Percentiles rank a stretch among this genome's conserved stretches.
Evolutionary conservation across 2,329 filamentous ascomycete species (phyloP).

Genomic region (Phoma sp.): DNA sequence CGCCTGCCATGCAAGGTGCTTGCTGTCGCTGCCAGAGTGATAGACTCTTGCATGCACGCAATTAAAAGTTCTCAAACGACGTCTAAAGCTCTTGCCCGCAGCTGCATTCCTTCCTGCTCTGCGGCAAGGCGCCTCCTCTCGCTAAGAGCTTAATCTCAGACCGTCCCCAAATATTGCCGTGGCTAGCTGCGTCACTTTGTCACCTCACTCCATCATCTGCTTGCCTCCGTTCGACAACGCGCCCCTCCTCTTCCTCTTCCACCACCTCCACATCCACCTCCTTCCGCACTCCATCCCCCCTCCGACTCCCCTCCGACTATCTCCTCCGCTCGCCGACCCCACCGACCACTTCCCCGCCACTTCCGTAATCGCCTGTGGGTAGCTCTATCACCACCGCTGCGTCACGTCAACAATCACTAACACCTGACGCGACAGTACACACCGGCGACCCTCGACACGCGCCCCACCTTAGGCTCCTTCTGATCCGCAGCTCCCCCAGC

Average conservation of each 20-base stretch:
- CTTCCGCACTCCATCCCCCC: slow-evolving; percentile 29
- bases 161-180: slow-evolving; percentile 35
- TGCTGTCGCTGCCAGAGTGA: slow-evolving; percentile 14
- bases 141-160: slow-evolving; percentile 39
- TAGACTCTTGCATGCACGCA: not conserved
- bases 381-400: slow-evolving; percentile 23
- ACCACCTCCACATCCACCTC: slow-evolving; percentile 23
- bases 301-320: slow-evolving; percentile 21
- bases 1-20: slow-evolving; percentile 19
- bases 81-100: slow-evolving; percentile 9
- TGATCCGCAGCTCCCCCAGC: slow-evolving; percentile 18
- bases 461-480: slow-evolving; percentile 4
- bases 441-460: slow-evolving; percentile 6
- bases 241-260: slow-evolving; percentile 30
- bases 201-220: slow-evolving; percentile 32
- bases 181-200: slow-evolving; percentile 24
- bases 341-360: slow-evolving; percentile 46
- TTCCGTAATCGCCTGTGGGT: slow-evolving; percentile 43
- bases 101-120: slow-evolving; percentile 31
- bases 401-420: slow-evolving; percentile 34
- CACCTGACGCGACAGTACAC: slow-evolving; percentile 26
- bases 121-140: slow-evolving; percentile 38
- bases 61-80: not conserved
- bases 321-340: slow-evolving; percentile 31
- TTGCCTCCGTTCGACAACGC: slow-evolving; percentile 24